Base-by-base conservation (phyloP, 257 asterid species). In the Coffea eugenioides region DNA sequence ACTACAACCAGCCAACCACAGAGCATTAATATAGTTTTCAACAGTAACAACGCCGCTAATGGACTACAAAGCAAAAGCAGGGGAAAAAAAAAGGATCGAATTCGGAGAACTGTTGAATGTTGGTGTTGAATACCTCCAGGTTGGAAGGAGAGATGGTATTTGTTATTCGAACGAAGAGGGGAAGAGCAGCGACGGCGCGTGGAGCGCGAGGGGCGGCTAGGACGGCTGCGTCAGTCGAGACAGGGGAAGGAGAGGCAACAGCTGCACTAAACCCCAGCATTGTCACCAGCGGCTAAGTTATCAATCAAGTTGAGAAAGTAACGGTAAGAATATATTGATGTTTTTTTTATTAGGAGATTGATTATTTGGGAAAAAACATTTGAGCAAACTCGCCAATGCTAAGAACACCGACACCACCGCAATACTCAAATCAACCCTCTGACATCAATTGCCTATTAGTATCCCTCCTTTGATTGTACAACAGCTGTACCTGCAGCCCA, bases 191-290 rank as follows among this genome's bases (percentile, higher is more conserved):
- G 80, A 75, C 81, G 56, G 82, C n/a, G 72, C 85, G 72, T 12
- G 79, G 61, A 27, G 34, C 3, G 16, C 74, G 77, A 46, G 39
- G 20, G 12, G 51, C 20, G 31, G 82, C 27, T 78, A 70, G 51
- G 36, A 79, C 68, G 16, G 78, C 71, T 79, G 79, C 83, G 75
- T 77, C 52, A 18, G 82, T 8, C 6, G 83, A 41, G 75, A 72
- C 48, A 7, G 77, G n/a, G 69, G 80, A 74, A 16, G 69, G 21
- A 54, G 80, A 74, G 14, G 75, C n/a, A 27, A 48, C 64, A 23
- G 78, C 81, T 0, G 80, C 62, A 69, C 80, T 59, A 62, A 81
- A 69, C 54, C 84, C 72, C 77, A 66, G 77, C 84, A 81, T 81
- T 45, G 11, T 56, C 34, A 48, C 59, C 14, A 34, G 43, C 5